Evolutionary conservation across 2,329 filamentous ascomycete genomes (phyloP).

Genomic region (Sphaerulina musiva): DNA sequence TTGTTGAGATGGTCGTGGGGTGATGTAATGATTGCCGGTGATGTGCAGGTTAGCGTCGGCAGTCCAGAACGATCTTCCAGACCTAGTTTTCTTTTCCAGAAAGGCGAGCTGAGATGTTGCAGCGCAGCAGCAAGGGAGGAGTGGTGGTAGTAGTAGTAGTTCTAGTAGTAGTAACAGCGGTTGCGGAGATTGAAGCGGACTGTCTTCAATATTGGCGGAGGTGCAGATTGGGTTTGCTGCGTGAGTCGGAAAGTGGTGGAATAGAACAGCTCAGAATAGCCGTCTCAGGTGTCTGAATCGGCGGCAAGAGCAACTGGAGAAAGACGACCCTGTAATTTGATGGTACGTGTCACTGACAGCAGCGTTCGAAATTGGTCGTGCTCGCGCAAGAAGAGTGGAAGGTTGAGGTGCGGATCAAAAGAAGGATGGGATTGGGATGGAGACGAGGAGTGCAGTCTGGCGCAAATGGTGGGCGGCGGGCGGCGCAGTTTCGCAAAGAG

Average conservation of each 20-base stretch:
- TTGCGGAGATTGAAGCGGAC: neutral
- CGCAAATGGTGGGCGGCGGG: neutral
- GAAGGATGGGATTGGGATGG: neutral
- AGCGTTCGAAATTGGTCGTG: neutral
- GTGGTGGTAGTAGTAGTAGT: neutral
- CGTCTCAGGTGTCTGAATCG: neutral
- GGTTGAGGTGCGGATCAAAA: no score
- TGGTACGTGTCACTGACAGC: neutral
- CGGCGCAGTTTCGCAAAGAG: slow-evolving; percentile 4
- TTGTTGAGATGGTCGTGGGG: slow-evolving; percentile 1
- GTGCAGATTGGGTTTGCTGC: neutral
- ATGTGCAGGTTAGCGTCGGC: slow-evolving; percentile 4
- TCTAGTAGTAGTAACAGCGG: no score
- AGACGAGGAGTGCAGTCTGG: neutral
- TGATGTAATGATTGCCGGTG: slow-evolving; percentile 5
- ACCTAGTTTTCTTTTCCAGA: neutral
- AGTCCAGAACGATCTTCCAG: slow-evolving; percentile 5
- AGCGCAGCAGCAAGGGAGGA: neutral
- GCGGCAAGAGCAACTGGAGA: neutral
- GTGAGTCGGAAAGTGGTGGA: neutral
- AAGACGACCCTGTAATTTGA: neutral
- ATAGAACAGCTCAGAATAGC: neutral
- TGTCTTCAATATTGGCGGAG: neutral
- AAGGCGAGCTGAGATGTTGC: neutral
- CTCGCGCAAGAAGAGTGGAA: no score